Percentiles rank a stretch among this genome's conserved stretches.
These are phyloP conservation scores for Talaromyces sp. DNA, from an alignment of 2,329 filamentous ascomycete species.

Conservation along the genomic window DNA sequence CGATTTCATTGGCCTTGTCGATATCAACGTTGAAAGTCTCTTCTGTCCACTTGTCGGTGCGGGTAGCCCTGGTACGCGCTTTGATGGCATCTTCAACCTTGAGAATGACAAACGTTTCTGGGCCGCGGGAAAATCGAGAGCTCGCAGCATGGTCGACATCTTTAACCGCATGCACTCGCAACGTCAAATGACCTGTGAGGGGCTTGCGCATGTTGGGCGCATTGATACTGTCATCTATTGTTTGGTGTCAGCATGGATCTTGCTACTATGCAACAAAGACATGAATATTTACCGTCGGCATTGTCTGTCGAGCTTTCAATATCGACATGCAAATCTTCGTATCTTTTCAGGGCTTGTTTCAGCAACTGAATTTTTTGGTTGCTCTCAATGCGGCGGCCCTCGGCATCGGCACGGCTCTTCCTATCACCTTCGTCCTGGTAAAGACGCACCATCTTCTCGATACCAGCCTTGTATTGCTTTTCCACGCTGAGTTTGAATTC, in stretches of 20 bases:
- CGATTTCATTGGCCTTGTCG: constrained; percentile 97
- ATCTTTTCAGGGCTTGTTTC: constrained; percentile 92
- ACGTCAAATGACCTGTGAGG: constrained; percentile 81
- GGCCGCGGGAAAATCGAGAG: constrained; percentile 78
- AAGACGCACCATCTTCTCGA: constrained; percentile 98
- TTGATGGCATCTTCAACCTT: constrained; percentile 95
- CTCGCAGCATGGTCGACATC: constrained; percentile 89
- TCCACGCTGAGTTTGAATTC: constrained; percentile 99
- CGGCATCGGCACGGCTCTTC: constrained; percentile 90
- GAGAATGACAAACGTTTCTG: constrained; percentile 91
- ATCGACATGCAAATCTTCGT: constrained; percentile 94
- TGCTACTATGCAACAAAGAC: no score
- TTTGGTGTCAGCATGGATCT: background rate
- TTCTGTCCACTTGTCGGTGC: constrained; percentile 85
- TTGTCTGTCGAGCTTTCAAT: constrained; percentile 68
- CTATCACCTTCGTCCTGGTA: constrained; percentile 97
- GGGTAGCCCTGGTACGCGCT: constrained; percentile 76
- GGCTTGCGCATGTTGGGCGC: constrained; percentile 92
- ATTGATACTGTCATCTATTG: constrained; percentile 87
- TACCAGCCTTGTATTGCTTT: constrained; percentile 97
- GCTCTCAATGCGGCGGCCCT: constrained; percentile 84
- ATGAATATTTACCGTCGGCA: constrained; percentile 65
- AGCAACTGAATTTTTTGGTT: constrained; percentile 96
- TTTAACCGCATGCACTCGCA: constrained; percentile 81
- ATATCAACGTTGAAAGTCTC: constrained; percentile 90